Evolutionary conservation across 768 basidiomycete species (phyloP).

Genomic region (Collybia nuda): DNA sequence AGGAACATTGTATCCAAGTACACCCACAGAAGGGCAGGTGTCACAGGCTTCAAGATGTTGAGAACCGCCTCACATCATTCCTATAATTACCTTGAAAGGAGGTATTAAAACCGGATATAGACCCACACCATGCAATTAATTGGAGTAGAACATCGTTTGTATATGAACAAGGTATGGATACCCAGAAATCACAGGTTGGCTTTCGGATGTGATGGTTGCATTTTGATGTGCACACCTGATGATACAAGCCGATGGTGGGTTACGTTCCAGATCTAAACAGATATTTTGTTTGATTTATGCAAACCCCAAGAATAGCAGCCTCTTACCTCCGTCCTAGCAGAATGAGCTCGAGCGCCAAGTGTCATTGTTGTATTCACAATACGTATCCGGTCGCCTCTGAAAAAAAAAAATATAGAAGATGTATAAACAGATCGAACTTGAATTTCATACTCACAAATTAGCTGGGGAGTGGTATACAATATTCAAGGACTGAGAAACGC

Average conservation of each 20-base stretch:
- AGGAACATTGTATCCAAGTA: too few relatives aligned
- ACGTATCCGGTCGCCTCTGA: constrained; percentile 48
- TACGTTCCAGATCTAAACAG: constrained; percentile 52
- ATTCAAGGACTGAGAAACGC: constrained; percentile 53
- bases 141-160: too few relatives aligned
- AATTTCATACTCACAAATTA: constrained; percentile 29
- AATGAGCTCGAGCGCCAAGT: constrained; percentile 43
- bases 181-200: constrained; percentile 19
- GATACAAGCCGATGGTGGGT: constrained; percentile 51
- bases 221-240: constrained; percentile 56
- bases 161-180: too few relatives aligned
- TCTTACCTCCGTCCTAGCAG: constrained; percentile 51
- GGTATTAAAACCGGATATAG: neutral
- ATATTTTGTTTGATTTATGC: neutral
- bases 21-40: too few relatives aligned
- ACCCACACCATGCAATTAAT: neutral
- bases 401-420: neutral
- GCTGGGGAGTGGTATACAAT: constrained; percentile 61
- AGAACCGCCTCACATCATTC: too few relatives aligned
- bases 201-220: constrained; percentile 42
- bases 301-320: neutral
- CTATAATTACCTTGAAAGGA: too few relatives aligned
- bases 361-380: constrained; percentile 53
- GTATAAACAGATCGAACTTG: neutral
- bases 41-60: too few relatives aligned